phyloP scores from a whole-genome alignment of 2,329 filamentous ascomycete genomes.

The Pseudogymnoascus sp. region DNA sequence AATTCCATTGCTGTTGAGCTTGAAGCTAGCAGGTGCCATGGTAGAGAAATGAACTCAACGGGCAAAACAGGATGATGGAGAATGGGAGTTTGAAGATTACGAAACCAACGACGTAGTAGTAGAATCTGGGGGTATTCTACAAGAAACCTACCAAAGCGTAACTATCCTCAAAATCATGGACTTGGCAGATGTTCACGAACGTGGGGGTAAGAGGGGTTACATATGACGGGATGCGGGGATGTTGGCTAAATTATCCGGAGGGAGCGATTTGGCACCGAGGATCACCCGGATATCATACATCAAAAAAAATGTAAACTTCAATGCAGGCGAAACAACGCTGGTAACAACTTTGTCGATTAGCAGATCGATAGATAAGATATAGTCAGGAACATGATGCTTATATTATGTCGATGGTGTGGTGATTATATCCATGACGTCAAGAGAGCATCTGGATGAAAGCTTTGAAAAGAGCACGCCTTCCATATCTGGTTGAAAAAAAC shows the following conservation, averaged over 20 bases:
- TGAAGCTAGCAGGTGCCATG: constrained; percentile 13
- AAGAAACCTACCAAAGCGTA: background rate
- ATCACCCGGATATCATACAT: background rate
- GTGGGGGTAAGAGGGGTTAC: background rate
- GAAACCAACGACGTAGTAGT: background rate
- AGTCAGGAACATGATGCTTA: background rate
- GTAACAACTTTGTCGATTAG: background rate
- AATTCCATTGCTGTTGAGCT: constrained; percentile 36
- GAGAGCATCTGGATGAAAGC: background rate
- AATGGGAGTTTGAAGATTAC: background rate
- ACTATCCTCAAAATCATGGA: background rate
- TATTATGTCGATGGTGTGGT: background rate
- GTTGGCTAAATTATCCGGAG: background rate
- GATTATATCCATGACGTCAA: background rate
- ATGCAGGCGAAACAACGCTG: background rate
- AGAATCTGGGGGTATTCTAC: background rate
- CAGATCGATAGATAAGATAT: background rate
- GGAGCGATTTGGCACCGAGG: background rate
- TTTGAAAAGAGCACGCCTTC: background rate
- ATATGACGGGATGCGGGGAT: background rate
- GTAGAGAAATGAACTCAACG: background rate
- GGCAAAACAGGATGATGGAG: background rate
- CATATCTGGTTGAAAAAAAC: background rate
- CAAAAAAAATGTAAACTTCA: background rate
- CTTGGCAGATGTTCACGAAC: background rate